Evolutionary conservation across 176 grass and related monocot species (phyloP), one percentile per base, ranked within the genome.

Genomic region (Sorghum bicolor): DNA sequence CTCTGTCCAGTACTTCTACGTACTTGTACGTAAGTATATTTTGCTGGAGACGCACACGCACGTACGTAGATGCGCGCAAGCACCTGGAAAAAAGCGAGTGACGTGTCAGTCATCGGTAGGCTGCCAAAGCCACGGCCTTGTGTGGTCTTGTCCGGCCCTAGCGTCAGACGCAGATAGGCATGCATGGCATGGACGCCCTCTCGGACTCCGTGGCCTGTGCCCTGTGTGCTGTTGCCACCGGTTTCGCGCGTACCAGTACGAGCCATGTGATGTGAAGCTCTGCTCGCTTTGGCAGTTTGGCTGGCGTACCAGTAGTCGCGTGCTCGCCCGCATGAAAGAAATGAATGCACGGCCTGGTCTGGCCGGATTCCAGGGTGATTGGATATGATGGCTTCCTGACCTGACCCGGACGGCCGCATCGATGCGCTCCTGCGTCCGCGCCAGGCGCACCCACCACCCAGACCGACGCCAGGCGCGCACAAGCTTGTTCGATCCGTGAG

Each of bases 81-180:
- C 53, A 73, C 70, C 85, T 78, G 86, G 22, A 67, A 78, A 89
- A 89, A 89, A 62, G 71, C 0, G 32, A 17, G 20, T 38, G 85
- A 90, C 90, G 93, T 95, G 93, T 95, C 90, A 82, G 80, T 5
- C 19, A 36, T 63, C 15, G 39, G 86, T 95, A 88, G 90, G 90
- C 75, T 74, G 74, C 15, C n/a, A 82, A 92, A 95, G 88, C 85
- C 85, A 16, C 17, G 39, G 10, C 25, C 14, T 79, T 82, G 90
- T 86, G 85, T 86, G 81, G 93, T 95, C 88, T 67, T 88, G 90
- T 95, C 93, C 83, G 48, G 39, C 64, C 67, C 57, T 63, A 57
- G 55, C 80, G 31, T 70, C 41, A 71, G 30, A 11, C 41, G 29
- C 57, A 25, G 81, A 8, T 25, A 45, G 83, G 88, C 72, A 74